Evolutionary conservation across 495 filamentous ascomycete species (phyloP), one percentile per base, ranked within the genome.

Genomic region (Aspergillus funiculosus): DNA sequence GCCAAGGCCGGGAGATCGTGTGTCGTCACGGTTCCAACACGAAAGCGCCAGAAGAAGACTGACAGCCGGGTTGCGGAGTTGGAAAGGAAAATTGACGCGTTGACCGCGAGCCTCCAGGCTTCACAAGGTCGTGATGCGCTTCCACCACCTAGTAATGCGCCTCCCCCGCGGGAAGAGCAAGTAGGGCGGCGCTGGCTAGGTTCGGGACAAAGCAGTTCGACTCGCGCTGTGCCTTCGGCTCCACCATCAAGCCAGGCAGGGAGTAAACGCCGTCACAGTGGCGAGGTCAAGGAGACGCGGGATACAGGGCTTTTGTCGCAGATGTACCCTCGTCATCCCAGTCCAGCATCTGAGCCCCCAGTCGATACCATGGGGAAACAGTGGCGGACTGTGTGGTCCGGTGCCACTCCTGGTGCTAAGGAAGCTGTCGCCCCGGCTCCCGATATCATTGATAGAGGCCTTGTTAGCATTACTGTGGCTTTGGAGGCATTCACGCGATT

Each of bases 31-130:
- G 77, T 78, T 19, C 89, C 90, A 1, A 87, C 79, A 9, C 74
- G 89, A 10, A 96, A 94, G 64, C 74, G 91, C 21, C 86, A 90
- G 69, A 95, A 92, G 71, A 96, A 95, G 71, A 88, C 86, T 20
- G 92, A 95, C 59, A 89, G 79, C 46, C 79, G 90, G 28, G 89
- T 98, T 6, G 83, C 89, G 10, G 91, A 96, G 66, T 71, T 98
- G 30, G 92, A 98, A 67, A 87, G 83, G 68, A 95, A 94, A 69
- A 90, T 98, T 38, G 88, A 95, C 68, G 86, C 82, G 8, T 60
- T 95, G 62, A 94, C 86, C 2, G 87, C 86, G 0, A 86, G 76
- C 38, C 56, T 95, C 42, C 77, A 86, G 24, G 79, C 82, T 1
- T 46, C 73, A 7, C 51, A 65, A 13, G 37, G 43, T 2, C 40